Percentiles rank a stretch among this genome's conserved stretches.
These are phyloP conservation scores for Tetraselmis chui DNA, from an alignment of 139 green algal species.

Conservation along the genomic window DNA sequence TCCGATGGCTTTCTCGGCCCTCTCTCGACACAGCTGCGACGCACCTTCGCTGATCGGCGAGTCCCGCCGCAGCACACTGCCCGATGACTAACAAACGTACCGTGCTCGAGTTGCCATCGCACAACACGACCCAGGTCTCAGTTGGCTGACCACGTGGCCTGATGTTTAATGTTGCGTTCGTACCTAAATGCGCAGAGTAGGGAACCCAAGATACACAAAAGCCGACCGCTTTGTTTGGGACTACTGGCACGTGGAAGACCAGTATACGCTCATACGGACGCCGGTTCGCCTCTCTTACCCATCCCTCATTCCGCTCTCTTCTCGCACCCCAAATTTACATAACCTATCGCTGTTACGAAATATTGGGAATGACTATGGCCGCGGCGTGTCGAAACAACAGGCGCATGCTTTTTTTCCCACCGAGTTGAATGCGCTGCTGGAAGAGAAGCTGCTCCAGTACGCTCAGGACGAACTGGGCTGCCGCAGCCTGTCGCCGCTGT, in stretches of 20 bases:
- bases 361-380: no score
- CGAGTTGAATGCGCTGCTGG: conserved; percentile 41
- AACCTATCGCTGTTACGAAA: no score
- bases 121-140: not conserved
- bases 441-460: conserved; percentile 57
- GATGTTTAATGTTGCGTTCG: no score
- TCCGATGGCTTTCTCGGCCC: not conserved
- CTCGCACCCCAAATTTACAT: no score
- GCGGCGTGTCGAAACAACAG: no score
- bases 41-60: not conserved
- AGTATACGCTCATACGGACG: not conserved
- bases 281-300: not conserved
- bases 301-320: no score
- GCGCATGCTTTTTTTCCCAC: conserved; percentile 50
- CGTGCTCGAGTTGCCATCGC: not conserved
- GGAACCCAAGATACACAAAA: conserved; percentile 37
- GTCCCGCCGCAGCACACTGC: not conserved
- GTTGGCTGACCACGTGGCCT: not conserved
- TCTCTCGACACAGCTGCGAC: not conserved
- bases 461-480: conserved; percentile 61
- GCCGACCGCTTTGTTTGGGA: conserved; percentile 60
- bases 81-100: no score
- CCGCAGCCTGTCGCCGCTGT: conserved; percentile 69
- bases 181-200: conserved; percentile 6
- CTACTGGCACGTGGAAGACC: conserved; percentile 20